These are phyloP conservation scores for Kodamaea neixiangensis DNA, from an alignment of 805 yeast species.

Conservation along the genomic window DNA sequence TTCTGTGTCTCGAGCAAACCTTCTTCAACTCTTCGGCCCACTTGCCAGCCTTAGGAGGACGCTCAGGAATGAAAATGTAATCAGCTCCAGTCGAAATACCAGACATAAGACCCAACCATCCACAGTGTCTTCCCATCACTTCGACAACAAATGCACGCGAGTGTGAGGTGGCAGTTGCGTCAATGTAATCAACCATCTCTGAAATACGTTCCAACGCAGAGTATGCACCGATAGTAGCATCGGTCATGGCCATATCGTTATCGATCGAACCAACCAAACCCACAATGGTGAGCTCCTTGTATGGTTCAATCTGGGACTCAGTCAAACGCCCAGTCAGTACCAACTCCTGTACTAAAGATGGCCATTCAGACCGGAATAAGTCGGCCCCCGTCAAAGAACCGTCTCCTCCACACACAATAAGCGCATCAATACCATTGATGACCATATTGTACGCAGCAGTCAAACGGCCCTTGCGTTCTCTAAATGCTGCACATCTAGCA, in stretches of 20 bases:
- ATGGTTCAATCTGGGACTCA: conserved; percentile 44
- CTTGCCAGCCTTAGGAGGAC: conserved; percentile 61
- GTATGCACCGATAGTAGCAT: conserved; percentile 79
- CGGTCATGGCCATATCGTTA: conserved; percentile 83
- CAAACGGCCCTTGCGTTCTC: conserved; percentile 66
- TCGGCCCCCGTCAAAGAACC: conserved; percentile 85
- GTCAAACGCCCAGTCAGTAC: conserved; percentile 47
- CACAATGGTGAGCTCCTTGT: conserved; percentile 63
- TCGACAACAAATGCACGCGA: conserved; percentile 82
- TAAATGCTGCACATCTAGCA: conserved; percentile 69
- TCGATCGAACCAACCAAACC: conserved; percentile 85
- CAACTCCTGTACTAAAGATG: conserved; percentile 63
- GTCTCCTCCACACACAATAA: conserved; percentile 82
- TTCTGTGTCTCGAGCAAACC: conserved; percentile 64
- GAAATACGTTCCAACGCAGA: conserved; percentile 77
- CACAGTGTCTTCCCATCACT: conserved; percentile 90
- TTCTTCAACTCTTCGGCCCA: conserved; percentile 72
- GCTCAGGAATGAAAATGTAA: conserved; percentile 77
- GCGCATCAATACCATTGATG: conserved; percentile 71
- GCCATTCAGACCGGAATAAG: conserved; percentile 76
- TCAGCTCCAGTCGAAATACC: conserved; percentile 83
- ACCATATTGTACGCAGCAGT: conserved; percentile 66
- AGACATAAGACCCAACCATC: conserved; percentile 83
- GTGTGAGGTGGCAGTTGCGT: conserved; percentile 82
- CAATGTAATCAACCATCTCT: conserved; percentile 76